Evolutionary conservation across 108 stramenopile genomes (phyloP).

Genomic region (Skeletonema costatum): DNA sequence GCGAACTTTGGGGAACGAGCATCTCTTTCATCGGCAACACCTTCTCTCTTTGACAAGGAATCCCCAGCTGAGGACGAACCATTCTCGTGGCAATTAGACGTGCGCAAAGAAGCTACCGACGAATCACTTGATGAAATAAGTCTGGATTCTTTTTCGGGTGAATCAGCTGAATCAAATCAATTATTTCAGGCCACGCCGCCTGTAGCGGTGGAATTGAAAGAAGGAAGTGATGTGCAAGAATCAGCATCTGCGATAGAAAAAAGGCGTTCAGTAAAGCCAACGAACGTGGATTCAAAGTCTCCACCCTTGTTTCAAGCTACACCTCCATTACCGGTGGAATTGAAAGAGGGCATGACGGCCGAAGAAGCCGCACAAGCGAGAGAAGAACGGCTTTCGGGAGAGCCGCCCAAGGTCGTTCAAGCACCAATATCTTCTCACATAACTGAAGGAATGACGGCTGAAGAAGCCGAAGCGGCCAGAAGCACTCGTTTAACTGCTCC

Average conservation of each 20-base stretch:
- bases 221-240: neutral
- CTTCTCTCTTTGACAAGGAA: neutral
- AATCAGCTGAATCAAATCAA: neutral
- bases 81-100: neutral
- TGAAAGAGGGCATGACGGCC: slow-evolving; percentile 5
- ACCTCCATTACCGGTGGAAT: neutral
- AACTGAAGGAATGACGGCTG: slow-evolving; percentile 8
- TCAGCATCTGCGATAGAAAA: neutral
- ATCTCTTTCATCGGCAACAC: neutral
- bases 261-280: neutral
- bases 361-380: neutral
- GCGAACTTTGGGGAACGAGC: neutral
- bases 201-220: neutral
- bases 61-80: neutral
- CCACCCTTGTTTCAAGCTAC: neutral
- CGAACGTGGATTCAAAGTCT: neutral
- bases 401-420: neutral
- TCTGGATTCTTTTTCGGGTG: neutral
- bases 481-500: neutral
- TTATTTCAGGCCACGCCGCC: slow-evolving; percentile 1
- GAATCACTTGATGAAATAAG: neutral
- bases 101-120: neutral
- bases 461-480: slow-evolving; percentile 7
- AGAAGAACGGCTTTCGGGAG: neutral
- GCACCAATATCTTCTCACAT: neutral